Evolutionary conservation across 495 filamentous ascomycete genomes (phyloP).

Genomic region (Glutinoglossum americanum): DNA sequence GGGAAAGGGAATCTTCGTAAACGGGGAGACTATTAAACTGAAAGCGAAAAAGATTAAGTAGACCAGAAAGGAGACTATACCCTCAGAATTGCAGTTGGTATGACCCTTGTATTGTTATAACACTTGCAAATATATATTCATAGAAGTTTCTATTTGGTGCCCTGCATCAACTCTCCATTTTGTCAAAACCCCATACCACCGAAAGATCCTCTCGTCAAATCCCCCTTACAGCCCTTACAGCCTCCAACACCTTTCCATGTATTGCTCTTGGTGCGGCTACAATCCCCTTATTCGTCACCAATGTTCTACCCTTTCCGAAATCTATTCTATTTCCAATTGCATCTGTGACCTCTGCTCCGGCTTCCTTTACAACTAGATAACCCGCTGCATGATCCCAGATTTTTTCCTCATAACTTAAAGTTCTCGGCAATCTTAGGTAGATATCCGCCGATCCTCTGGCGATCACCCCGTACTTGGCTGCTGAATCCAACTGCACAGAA

Average conservation of each 20-base stretch:
- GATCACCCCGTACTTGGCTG: conserved; percentile 92
- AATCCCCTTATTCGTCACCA: conserved; percentile 78
- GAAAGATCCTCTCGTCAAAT: conserved; percentile 17
- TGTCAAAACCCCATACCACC: background rate
- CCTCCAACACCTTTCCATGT: conserved; percentile 57
- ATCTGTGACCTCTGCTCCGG: conserved; percentile 81
- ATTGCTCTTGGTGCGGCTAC: conserved; percentile 62
- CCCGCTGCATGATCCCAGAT: conserved; percentile 99
- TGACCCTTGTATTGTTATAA: background rate
- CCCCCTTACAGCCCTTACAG: conserved; percentile 58
- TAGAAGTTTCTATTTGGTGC: background rate
- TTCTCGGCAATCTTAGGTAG: conserved; percentile 71
- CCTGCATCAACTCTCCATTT: background rate
- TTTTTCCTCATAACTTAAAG: conserved; percentile 84
- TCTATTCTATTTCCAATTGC: conserved; percentile 58
- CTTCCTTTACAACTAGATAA: conserved; percentile 81
- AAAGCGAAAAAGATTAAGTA: conserved; percentile 99
- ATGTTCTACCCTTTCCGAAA: conserved; percentile 67
- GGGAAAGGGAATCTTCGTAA: conserved; percentile 96
- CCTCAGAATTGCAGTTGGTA: background rate
- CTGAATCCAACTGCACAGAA: conserved; percentile 84
- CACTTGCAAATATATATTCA: background rate
- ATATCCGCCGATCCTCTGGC: conserved; percentile 90
- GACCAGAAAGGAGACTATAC: conserved; percentile 6
- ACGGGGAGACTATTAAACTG: conserved; percentile 89